phyloP scores from a whole-genome alignment of 2,329 filamentous ascomycete genomes.

The Cytospora piceicola region DNA sequence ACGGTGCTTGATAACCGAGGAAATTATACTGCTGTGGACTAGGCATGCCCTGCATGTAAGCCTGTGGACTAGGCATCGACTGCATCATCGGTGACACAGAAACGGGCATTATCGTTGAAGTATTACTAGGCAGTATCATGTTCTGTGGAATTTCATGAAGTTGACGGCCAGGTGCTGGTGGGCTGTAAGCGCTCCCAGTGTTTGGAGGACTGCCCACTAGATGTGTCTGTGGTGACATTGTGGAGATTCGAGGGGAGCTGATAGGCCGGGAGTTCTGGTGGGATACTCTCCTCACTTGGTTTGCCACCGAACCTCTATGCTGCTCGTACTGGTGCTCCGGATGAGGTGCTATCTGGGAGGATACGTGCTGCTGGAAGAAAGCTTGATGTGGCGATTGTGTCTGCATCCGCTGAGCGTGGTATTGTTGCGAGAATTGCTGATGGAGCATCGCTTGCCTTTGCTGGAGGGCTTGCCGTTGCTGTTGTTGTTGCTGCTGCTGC shows the following conservation, averaged over 20 bases:
- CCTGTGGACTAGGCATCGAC: slow-evolving; percentile 13
- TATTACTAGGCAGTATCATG: slow-evolving; percentile 9
- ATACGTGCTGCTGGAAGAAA: not conserved
- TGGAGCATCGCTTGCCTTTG: not conserved
- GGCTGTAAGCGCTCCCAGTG: not conserved
- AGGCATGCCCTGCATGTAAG: slow-evolving; percentile 2
- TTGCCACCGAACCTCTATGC: not conserved
- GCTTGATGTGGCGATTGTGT: slow-evolving; percentile 17
- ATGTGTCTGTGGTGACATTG: slow-evolving; percentile 5
- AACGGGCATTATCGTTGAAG: not conserved
- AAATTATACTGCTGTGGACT: slow-evolving; percentile 12
- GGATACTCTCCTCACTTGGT: slow-evolving; percentile 7
- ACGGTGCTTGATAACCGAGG: not conserved
- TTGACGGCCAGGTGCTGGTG: not conserved
- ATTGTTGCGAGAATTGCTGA: slow-evolving; percentile 20
- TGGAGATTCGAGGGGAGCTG: slow-evolving; percentile 4
- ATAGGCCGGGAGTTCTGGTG: slow-evolving; percentile 1
- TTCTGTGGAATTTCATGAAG: not conserved
- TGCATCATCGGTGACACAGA: slow-evolving; percentile 10
- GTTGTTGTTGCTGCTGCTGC: slow-evolving; percentile 19
- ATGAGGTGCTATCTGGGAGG: not conserved
- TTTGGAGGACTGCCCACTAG: slow-evolving; percentile 1
- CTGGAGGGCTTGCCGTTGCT: not conserved
- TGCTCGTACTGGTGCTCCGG: slow-evolving; percentile 12
- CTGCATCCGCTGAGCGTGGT: slow-evolving; percentile 27